Base-by-base conservation (phyloP, 2,329 filamentous ascomycete species). In the Verticillium nubilum region DNA sequence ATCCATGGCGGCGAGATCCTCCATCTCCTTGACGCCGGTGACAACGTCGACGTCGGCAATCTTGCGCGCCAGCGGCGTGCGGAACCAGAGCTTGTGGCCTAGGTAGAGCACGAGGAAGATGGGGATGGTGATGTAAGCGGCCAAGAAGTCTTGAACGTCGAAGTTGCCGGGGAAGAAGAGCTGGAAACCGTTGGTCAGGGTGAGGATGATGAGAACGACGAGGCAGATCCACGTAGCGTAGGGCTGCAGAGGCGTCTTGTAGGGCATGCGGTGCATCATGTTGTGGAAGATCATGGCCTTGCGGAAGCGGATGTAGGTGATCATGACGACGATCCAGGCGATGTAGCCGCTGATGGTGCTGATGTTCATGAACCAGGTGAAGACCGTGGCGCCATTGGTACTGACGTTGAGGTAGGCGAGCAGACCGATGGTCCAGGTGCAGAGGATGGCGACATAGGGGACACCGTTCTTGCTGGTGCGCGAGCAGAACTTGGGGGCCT, bases 161-260 rank as follows among this genome's bases (percentile, higher is more conserved):
- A 86, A 94, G 28, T 86, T 78, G 7, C 78, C 74, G 0, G 85
- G 83, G 70, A 88, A 88, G 70, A 94, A 93, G 15, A 89, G 83
- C 35, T 86, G 82, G 73, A 92, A 94, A 1, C 89, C 90, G 66
- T 91, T 91, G 65, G 90, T 87, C 3, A 93, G 73, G 1, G 81
- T 84, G n/a, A 93, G 77, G 27, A 91, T 73, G 3, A 72, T 69
- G 58, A 91, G 81, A 26, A 85, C 68, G 17, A 81, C 69, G 1
- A 91, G 79, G 10, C 81, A 79, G 58, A 82, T 73, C 67, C 80
- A 91, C 0, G 88, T 82, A 2, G 84, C 85, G 67, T 87, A 92
- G 0, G 89, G 84, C 69, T 86, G 83, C 13, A 79, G 69, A 0
- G 74, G 73, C 0, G 82, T 82, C 56, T 67, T 74, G 75, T 80